phyloP scores from a whole-genome alignment of 306 rosid genomes.

The Fragaria vesca region DNA sequence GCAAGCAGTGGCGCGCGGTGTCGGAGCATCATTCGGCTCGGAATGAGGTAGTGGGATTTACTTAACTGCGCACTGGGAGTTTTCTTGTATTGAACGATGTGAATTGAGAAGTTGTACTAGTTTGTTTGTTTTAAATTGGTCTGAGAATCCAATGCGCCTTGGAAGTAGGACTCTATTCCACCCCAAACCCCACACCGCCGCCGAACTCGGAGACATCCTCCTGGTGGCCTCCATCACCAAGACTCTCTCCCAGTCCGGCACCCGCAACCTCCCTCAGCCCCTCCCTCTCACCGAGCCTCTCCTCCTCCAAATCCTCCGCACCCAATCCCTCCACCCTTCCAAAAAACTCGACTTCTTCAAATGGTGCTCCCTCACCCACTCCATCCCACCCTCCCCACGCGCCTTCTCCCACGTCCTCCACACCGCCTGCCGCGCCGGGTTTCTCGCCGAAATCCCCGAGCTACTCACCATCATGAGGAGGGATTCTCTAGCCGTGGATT shows the following conservation, averaged over 20 bases:
- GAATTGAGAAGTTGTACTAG: background rate
- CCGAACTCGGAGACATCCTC: conserved; percentile 47
- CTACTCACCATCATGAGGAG: conserved; percentile 49
- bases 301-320: conserved; percentile 51
- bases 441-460: conserved; percentile 45
- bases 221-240: conserved; percentile 63
- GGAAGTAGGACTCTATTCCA: conserved; percentile 27
- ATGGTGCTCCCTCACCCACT: conserved; percentile 44
- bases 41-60: conserved; percentile 60
- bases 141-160: conserved; percentile 23
- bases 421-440: conserved; percentile 39
- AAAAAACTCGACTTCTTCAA: conserved; percentile 66
- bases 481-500: conserved; percentile 13
- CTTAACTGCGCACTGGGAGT: conserved; percentile 12
- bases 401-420: conserved; percentile 54
- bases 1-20: conserved; percentile 88
- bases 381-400: conserved; percentile 29
- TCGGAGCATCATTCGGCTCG: conserved; percentile 51
- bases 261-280: conserved; percentile 47
- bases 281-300: conserved; percentile 50
- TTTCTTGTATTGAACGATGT: conserved; percentile 18
- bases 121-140: background rate
- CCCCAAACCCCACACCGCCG: background rate
- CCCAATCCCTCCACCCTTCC: conserved; percentile 52
- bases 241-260: conserved; percentile 49